phyloP scores from a whole-genome alignment of 2,329 filamentous ascomycete species.

The Penicillium expansum region DNA sequence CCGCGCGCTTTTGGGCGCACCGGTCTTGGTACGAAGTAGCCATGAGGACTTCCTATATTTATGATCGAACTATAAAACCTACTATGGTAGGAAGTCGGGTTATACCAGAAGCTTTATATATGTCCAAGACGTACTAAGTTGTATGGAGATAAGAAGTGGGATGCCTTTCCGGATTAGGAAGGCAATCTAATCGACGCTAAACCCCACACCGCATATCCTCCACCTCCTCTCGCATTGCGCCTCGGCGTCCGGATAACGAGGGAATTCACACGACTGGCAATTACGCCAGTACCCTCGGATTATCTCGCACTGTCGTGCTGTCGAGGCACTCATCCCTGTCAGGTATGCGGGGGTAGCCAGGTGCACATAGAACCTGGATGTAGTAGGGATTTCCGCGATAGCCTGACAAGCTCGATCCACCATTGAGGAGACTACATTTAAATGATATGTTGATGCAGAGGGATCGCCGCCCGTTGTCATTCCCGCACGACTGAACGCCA shows the following conservation, averaged over 20 bases:
- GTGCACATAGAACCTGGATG: slow-evolving; percentile 42
- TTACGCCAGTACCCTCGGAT: slow-evolving; percentile 42
- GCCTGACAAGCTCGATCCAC: slow-evolving; percentile 39
- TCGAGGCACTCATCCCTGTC: slow-evolving; percentile 38
- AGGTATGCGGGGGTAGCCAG: slow-evolving; percentile 41
- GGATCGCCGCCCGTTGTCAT: not conserved
- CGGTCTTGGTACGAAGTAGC: slow-evolving; percentile 21
- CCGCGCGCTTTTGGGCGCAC: slow-evolving; percentile 24
- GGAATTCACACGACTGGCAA: slow-evolving; percentile 39
- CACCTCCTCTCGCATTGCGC: slow-evolving; percentile 37
- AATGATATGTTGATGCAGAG: not conserved
- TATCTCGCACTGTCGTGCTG: slow-evolving; percentile 33
- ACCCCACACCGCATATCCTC: slow-evolving; percentile 26
- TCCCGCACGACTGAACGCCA: slow-evolving; percentile 24
- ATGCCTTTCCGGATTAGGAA: slow-evolving; percentile 26
- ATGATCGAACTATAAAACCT: not conserved
- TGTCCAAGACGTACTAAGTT: not conserved
- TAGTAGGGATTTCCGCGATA: slow-evolving; percentile 31
- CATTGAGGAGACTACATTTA: slow-evolving; percentile 27
- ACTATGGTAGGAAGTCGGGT: not conserved
- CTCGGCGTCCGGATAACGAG: slow-evolving; percentile 36
- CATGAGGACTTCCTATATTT: not conserved
- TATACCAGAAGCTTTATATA: not conserved
- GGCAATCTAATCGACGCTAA: slow-evolving; percentile 15
- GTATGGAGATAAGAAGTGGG: slow-evolving; percentile 12